phyloP scores from a whole-genome alignment of 177 flowering plant species.

The Vitis hybrid region DNA sequence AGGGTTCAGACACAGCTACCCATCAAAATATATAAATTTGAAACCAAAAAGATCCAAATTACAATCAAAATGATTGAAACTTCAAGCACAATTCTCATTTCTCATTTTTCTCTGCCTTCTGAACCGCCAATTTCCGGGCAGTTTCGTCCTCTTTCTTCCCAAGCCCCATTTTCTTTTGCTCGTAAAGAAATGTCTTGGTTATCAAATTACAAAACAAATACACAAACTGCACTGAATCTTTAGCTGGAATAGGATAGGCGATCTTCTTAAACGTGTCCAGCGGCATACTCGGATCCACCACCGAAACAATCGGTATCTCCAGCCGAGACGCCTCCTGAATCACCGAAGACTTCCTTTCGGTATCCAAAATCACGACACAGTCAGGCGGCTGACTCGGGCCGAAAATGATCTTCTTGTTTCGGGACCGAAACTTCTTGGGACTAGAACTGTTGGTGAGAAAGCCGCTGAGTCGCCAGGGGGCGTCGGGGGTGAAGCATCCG shows the following conservation, averaged over 20 bases:
- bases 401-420: slow-evolving; percentile 54
- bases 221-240: slow-evolving; percentile 65
- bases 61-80: no score
- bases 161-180: slow-evolving; percentile 29
- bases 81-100: not conserved
- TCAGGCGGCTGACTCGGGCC: slow-evolving; percentile 46
- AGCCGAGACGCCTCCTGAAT: slow-evolving; percentile 47
- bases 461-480: slow-evolving; percentile 56
- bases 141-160: not conserved
- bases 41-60: no score
- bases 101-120: not conserved
- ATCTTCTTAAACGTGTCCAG: slow-evolving; percentile 41
- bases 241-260: slow-evolving; percentile 64
- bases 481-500: slow-evolving; percentile 27
- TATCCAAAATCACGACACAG: slow-evolving; percentile 57
- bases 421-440: slow-evolving; percentile 58
- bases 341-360: slow-evolving; percentile 52
- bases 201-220: slow-evolving; percentile 73
- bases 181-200: slow-evolving; percentile 51
- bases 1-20: no score
- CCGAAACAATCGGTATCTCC: slow-evolving; percentile 55
- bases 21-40: no score
- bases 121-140: not conserved
- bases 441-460: slow-evolving; percentile 58
- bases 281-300: slow-evolving; percentile 57